Evolutionary conservation across 805 yeast species (phyloP), one percentile per base, ranked within the genome.

Genomic region (Zygosaccharomyces lentus): DNA sequence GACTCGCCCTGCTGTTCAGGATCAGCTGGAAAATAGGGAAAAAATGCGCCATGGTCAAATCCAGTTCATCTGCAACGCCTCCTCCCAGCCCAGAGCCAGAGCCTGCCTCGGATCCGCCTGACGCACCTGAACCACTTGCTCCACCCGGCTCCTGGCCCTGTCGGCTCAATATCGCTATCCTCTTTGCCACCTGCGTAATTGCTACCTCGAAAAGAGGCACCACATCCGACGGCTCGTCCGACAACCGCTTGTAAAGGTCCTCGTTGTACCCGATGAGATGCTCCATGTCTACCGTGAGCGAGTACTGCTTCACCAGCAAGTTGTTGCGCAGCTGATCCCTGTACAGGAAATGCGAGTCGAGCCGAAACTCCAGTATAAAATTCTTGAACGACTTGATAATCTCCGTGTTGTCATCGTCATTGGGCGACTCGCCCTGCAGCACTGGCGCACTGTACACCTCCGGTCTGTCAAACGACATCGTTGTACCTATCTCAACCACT

Each of bases 241-340:
- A 68, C 51, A 93, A 72, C 53, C 80, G 80, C 65, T 89, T 91
- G 62, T 88, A 90, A 43, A 93, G 73, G 55, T 87, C 95, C 60
- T 88, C 98, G 59, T 88, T 87, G 70, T 80, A 93, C 7, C 88
- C 82, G 46, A 91, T 84, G 47, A 93, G 70, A 61, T 93, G 96
- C 45, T 84, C 95, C 39, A 87, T 75, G 53, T 86, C 81, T 9
- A 93, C 95, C 2, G 78, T 77, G 42, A 93, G 67, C 34, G 75
- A 77, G 67, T 80, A 90, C 57, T 82, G 80, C 46, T 82, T 82
- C 52, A 87, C 82, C 41, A 91, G 72, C 38, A 95, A 70, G 65
- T 90, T 88, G 58, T 88, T 96, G 55, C 96, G 75, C 45, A 93
- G 73, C 64, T 90, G 96, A 58, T 90, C 96, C 73, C 95, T 75